Percentiles rank a stretch among this genome's conserved stretches.
Conservation (phyloP, 2,329 filamentous ascomycete species). For the Claviceps monticola region DNA sequence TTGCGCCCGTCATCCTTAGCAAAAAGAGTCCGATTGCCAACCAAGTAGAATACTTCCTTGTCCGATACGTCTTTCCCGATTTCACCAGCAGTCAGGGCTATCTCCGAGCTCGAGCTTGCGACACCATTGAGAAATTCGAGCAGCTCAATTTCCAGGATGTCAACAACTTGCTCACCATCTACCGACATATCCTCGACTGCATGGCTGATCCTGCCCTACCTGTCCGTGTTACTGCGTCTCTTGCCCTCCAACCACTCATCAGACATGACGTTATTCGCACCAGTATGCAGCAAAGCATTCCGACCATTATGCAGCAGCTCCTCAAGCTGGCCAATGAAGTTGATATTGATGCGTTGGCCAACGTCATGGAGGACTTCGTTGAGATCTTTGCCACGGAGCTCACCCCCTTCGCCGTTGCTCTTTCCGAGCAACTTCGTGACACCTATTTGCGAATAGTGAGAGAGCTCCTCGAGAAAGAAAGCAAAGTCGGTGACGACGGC, state of each 20-base stretch:
- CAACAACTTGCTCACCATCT: constrained; percentile 90
- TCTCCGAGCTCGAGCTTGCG: constrained; percentile 85
- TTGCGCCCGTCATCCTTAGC: constrained; percentile 84
- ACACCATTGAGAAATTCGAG: constrained; percentile 96
- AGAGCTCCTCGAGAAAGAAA: constrained; percentile 80
- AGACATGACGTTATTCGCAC: constrained; percentile 86
- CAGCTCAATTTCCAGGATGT: constrained; percentile 92
- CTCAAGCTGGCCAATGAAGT: constrained; percentile 95
- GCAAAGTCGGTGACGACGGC: constrained; percentile 60
- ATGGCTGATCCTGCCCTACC: constrained; percentile 92
- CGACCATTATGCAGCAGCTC: constrained; percentile 98
- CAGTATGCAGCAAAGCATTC: constrained; percentile 95
- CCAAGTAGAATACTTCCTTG: constrained; percentile 96
- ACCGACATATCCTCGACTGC: constrained; percentile 89
- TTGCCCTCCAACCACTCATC: constrained; percentile 90
- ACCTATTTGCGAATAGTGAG: constrained; percentile 90
- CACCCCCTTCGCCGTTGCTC: constrained; percentile 88
- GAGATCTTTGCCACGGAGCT: constrained; percentile 96
- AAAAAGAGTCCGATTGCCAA: constrained; percentile 98
- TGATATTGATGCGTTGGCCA: constrained; percentile 90
- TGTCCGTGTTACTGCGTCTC: constrained; percentile 83
- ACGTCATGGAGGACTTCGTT: constrained; percentile 99
- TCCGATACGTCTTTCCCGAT: constrained; percentile 95
- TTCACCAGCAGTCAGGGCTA: constrained; percentile 88
- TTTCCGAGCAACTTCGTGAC: constrained; percentile 90